Percentiles rank a stretch among this genome's conserved stretches.
These are phyloP conservation scores for Drechslerella dactyloides DNA, from an alignment of 2,329 filamentous ascomycete species.

Conservation along the genomic window DNA sequence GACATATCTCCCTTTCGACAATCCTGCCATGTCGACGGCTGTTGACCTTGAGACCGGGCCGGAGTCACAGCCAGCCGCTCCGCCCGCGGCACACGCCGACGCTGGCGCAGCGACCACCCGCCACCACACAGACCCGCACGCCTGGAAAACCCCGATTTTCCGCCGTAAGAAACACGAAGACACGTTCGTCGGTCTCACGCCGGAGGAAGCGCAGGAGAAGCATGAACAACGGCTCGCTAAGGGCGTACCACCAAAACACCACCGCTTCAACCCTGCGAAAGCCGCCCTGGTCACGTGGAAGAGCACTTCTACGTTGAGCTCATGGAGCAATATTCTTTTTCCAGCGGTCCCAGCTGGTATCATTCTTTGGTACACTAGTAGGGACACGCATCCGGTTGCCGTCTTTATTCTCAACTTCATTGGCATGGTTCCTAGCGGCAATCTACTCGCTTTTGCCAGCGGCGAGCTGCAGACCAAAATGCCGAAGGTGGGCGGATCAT, in stretches of 20 bases:
- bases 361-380: constrained; percentile 20
- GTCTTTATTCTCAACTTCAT: constrained; percentile 47
- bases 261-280: constrained; percentile 28
- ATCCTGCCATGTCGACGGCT: constrained; percentile 21
- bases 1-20: neutral
- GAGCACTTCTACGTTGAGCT: constrained; percentile 34
- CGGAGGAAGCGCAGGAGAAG: constrained; percentile 3
- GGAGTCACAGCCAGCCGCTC: constrained; percentile 1
- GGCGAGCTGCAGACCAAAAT: constrained; percentile 33
- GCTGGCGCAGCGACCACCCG: neutral
- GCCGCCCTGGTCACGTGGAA: constrained; percentile 20
- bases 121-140: constrained; percentile 12
- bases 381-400: constrained; percentile 8
- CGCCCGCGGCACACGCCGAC: constrained; percentile 4
- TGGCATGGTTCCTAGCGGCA: constrained; percentile 38
- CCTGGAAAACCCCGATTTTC: constrained; percentile 40
- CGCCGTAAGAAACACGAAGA: constrained; percentile 27
- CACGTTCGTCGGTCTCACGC: constrained; percentile 26
- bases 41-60: constrained; percentile 38
- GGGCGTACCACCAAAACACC: neutral
- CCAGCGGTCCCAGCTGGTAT: constrained; percentile 33
- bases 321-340: constrained; percentile 24
- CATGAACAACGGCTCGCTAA: constrained; percentile 4
- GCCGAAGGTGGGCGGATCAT: constrained; percentile 39
- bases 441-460: constrained; percentile 35